Percentiles rank a stretch among this genome's conserved stretches.
Conservation (phyloP, 1,284 basidiomycete species). For the Gymnopus androsaceus region DNA sequence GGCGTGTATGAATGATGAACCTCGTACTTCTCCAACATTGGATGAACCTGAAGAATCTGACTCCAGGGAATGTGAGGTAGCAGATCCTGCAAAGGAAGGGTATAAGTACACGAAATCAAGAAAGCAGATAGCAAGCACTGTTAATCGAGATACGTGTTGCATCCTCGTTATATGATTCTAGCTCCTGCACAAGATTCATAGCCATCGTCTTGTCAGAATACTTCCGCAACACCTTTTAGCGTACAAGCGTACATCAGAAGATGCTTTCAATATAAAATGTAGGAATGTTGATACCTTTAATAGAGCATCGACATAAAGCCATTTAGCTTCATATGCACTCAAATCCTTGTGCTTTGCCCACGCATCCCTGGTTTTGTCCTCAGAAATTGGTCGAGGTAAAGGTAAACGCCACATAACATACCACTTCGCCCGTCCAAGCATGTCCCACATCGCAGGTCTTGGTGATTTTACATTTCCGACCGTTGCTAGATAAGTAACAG, state of each 20-base stretch:
- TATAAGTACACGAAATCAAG: not conserved
- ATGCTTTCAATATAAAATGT: not conserved
- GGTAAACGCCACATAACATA: conserved; percentile 33
- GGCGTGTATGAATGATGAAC: conserved; percentile 9
- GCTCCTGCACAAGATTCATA: conserved; percentile 74
- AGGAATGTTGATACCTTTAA: conserved; percentile 63
- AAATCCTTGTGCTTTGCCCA: conserved; percentile 92
- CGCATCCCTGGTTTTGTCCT: conserved; percentile 77
- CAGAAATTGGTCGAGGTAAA: conserved; percentile 13
- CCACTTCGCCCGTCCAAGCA: conserved; percentile 95
- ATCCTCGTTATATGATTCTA: conserved; percentile 79
- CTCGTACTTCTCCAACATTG: conserved; percentile 32
- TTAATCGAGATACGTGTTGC: conserved; percentile 70
- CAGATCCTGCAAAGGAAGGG: not conserved
- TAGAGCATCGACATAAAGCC: conserved; percentile 86
- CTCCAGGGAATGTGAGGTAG: conserved; percentile 2
- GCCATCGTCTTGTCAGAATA: conserved; percentile 84
- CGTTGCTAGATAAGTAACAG: conserved; percentile 61
- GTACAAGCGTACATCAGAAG: not conserved
- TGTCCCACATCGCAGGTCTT: conserved; percentile 89
- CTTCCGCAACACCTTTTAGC: conserved; percentile 72
- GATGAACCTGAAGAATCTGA: conserved; percentile 31
- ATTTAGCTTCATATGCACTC: conserved; percentile 80
- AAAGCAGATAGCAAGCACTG: conserved; percentile 44
- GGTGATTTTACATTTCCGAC: conserved; percentile 81